Percentiles rank a stretch among this genome's conserved stretches.
phyloP scores from a whole-genome alignment of 768 basidiomycete genomes.

The Leccinum uliginosum region DNA sequence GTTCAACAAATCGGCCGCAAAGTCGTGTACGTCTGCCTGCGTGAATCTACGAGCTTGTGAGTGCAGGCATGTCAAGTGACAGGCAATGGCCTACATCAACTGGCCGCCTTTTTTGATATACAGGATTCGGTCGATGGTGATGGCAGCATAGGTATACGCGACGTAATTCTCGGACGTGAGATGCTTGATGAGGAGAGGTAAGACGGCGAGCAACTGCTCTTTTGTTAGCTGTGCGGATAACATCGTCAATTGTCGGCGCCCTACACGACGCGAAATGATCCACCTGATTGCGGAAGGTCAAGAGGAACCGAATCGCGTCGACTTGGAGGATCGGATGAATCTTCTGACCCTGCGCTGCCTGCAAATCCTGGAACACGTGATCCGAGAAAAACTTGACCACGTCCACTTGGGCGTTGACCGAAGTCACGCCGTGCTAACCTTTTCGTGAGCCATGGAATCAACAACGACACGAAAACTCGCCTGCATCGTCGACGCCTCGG shows the following conservation, averaged over 20 bases:
- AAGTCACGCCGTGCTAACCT: conserved; percentile 85
- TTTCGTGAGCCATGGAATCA: neutral
- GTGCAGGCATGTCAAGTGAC: neutral
- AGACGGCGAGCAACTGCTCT: conserved; percentile 84
- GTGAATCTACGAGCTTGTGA: conserved; percentile 56
- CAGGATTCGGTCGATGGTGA: conserved; percentile 94
- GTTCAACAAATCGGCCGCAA: conserved; percentile 67
- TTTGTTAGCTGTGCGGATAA: conserved; percentile 68
- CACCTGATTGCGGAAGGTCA: conserved; percentile 96
- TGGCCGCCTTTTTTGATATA: conserved; percentile 80
- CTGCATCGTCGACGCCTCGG: conserved; percentile 80
- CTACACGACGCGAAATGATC: conserved; percentile 8
- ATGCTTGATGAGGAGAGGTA: conserved; percentile 82
- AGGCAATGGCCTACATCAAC: conserved; percentile 54
- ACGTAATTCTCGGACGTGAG: conserved; percentile 84
- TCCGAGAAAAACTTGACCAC: conserved; percentile 95
- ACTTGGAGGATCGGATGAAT: conserved; percentile 92
- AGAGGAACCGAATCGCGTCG: conserved; percentile 91
- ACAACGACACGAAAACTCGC: conserved; percentile 34
- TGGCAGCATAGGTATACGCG: conserved; percentile 93
- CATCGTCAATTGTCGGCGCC: neutral
- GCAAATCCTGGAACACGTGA: conserved; percentile 84
- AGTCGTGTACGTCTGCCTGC: conserved; percentile 80
- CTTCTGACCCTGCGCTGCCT: conserved; percentile 50
- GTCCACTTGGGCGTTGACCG: conserved; percentile 87